Conservation (phyloP, 140 eudicot species). For the Oenanthe javanica region DNA sequence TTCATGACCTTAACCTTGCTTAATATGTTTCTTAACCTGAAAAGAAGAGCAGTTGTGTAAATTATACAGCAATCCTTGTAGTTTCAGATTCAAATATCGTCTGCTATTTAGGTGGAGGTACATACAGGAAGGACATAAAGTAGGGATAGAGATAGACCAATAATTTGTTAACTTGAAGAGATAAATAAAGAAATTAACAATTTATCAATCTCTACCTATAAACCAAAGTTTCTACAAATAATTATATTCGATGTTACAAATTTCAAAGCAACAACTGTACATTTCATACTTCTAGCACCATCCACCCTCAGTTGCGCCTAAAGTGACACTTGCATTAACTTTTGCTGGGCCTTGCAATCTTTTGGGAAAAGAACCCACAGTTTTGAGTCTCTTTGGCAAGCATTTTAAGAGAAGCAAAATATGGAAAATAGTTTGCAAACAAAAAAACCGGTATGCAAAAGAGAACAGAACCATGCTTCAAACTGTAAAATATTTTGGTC, state of each 20-base stretch:
- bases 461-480: not conserved
- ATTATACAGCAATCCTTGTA: not conserved
- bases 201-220: not conserved
- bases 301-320: not conserved
- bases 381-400: not conserved
- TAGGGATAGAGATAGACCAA: not conserved
- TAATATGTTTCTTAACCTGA: conserved; percentile 95
- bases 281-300: not conserved
- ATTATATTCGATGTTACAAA: not conserved
- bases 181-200: not conserved
- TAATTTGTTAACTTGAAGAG: not conserved
- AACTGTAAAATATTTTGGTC: not conserved
- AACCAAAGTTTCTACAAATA: not conserved
- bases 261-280: not conserved
- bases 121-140: not conserved
- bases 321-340: not conserved
- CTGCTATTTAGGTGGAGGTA: not conserved
- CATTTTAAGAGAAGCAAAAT: not conserved
- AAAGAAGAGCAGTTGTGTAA: not conserved
- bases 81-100: not conserved
- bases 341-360: not conserved
- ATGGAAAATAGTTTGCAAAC: not conserved
- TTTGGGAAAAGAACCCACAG: not conserved
- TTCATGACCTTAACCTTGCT: conserved; percentile 99
- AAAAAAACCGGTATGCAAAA: not conserved